Evolutionary conservation across 495 filamentous ascomycete genomes (phyloP).

Genomic region (Podospora australis): DNA sequence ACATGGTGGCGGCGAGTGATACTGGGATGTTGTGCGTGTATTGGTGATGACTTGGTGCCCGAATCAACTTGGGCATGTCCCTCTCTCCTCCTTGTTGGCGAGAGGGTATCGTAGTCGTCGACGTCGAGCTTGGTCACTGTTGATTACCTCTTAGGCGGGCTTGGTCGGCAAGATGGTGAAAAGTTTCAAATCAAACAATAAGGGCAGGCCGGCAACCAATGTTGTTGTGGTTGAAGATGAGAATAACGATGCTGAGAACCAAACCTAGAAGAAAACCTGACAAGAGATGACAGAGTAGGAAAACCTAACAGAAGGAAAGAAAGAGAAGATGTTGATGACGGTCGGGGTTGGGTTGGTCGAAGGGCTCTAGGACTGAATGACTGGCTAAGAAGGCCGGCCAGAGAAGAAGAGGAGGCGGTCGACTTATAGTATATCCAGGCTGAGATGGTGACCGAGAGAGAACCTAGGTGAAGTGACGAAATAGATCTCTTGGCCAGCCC

Average conservation of each 20-base stretch:
- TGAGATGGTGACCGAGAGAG: conserved; percentile 16
- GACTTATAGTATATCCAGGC: conserved; percentile 27
- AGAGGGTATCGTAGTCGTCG: neutral
- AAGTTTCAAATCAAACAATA: conserved; percentile 47
- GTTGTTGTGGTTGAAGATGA: neutral
- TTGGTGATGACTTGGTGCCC: conserved; percentile 26
- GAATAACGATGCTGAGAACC: neutral
- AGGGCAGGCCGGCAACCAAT: conserved; percentile 29
- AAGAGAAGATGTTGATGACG: conserved; percentile 16
- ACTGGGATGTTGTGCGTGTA: conserved; percentile 23
- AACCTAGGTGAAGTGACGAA: conserved; percentile 14
- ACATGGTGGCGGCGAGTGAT: conserved; percentile 19
- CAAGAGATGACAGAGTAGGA: conserved; percentile 22
- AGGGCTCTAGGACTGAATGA: conserved; percentile 27
- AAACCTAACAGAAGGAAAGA: conserved; percentile 19
- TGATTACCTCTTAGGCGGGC: conserved; percentile 4
- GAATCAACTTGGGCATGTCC: conserved; percentile 28
- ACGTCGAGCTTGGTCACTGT: neutral
- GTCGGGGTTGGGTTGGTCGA: conserved; percentile 23
- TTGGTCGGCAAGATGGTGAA: conserved; percentile 15
- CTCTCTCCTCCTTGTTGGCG: neutral
- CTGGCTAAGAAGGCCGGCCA: conserved; percentile 19
- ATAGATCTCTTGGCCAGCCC: conserved; percentile 8
- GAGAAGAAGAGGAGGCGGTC: conserved; percentile 19
- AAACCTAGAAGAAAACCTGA: conserved; percentile 2